These are phyloP conservation scores for Pilatotrama ljubarskyi DNA, from an alignment of 768 basidiomycete species.

Conservation along the genomic window DNA sequence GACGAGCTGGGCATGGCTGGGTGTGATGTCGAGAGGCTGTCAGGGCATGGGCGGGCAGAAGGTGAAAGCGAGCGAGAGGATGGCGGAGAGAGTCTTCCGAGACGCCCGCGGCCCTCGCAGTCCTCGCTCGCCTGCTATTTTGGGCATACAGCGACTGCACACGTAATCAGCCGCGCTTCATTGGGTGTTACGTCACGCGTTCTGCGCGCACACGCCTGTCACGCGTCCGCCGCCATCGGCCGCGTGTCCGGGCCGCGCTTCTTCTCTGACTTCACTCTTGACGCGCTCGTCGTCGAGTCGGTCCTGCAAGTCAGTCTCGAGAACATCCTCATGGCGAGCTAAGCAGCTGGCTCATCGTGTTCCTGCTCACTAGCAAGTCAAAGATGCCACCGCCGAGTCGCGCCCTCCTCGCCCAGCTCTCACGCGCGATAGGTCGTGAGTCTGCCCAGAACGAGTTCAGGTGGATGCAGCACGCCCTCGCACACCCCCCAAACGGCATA, in stretches of 20 bases:
- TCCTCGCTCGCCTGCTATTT: conserved; percentile 3
- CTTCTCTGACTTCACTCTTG: background rate
- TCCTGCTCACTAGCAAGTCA: background rate
- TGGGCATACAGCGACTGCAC: background rate
- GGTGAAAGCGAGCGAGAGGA: too few relatives aligned
- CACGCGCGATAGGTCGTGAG: conserved; percentile 35
- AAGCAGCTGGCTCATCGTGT: background rate
- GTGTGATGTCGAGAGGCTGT: background rate
- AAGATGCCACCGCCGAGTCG: background rate
- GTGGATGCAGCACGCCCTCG: conserved; percentile 47
- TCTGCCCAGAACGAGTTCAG: conserved; percentile 44
- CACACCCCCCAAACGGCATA: background rate
- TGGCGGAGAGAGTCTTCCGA: too few relatives aligned
- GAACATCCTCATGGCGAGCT: background rate
- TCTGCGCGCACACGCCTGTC: background rate
- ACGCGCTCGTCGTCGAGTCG: background rate
- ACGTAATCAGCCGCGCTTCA: conserved; percentile 10
- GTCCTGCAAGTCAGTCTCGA: background rate
- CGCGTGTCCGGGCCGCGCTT: background rate
- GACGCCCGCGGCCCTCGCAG: conserved; percentile 1
- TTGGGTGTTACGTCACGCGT: conserved; percentile 18
- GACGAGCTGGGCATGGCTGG: conserved; percentile 14
- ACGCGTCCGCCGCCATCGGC: conserved; percentile 13
- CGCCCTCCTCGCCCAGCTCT: conserved; percentile 33
- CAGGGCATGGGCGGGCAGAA: conserved; percentile 8